Conservation (phyloP, 129 eudicot species). For the Heracleum sosnowskyi region DNA sequence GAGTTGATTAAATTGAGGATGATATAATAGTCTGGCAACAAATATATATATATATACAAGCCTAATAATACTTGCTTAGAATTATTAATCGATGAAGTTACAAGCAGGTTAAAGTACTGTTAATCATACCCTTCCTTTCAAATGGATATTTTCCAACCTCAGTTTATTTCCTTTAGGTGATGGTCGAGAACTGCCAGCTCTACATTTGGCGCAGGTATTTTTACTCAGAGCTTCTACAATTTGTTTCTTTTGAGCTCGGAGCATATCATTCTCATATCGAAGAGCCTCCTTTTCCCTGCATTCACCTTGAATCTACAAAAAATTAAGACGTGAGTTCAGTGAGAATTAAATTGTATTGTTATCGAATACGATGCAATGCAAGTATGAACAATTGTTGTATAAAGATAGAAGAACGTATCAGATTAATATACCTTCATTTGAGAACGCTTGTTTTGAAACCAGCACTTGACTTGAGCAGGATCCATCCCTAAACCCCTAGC, state of each 20-base stretch:
- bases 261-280: neutral
- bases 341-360: too few relatives aligned
- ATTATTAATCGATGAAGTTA: neutral
- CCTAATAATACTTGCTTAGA: too few relatives aligned
- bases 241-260: neutral
- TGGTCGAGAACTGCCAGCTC: too few relatives aligned
- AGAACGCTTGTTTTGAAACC: neutral
- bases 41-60: too few relatives aligned
- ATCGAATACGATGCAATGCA: too few relatives aligned
- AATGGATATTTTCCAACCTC: too few relatives aligned
- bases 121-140: neutral
- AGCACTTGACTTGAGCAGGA: neutral
- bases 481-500: neutral
- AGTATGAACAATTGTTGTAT: too few relatives aligned
- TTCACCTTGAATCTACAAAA: neutral
- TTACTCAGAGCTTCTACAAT: neutral
- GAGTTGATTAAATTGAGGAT: too few relatives aligned
- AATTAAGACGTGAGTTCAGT: too few relatives aligned
- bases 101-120: too few relatives aligned
- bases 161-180: too few relatives aligned
- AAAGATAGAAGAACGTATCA: too few relatives aligned
- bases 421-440: neutral
- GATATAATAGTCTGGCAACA: neutral
- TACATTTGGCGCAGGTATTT: neutral
- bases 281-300: neutral